A percentile compares a stretch with the other conserved stretches of the same genome.
phyloP scores from a whole-genome alignment of 257 asterid genomes.

The Ligustrum vulgare region DNA sequence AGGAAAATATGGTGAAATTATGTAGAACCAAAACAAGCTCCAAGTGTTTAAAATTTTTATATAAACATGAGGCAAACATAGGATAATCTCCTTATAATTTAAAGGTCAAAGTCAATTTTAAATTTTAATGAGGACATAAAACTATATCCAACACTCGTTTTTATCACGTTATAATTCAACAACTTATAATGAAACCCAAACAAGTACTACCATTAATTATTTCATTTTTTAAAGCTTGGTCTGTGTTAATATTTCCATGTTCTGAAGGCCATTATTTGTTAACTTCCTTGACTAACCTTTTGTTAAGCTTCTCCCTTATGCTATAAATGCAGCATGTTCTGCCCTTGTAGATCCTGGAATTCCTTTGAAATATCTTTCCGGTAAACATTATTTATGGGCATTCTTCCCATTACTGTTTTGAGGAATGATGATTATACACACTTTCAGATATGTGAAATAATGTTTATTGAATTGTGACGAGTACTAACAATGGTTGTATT shows the following conservation, averaged over 20 bases:
- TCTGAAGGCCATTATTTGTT: constrained; percentile 4
- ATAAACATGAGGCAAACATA: too few relatives aligned
- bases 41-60: too few relatives aligned
- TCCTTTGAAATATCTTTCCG: constrained; percentile 81
- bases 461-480: constrained; percentile 3
- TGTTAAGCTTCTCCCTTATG: constrained; percentile 89
- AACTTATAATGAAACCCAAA: too few relatives aligned
- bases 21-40: too few relatives aligned
- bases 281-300: constrained; percentile 58
- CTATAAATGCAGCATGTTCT: constrained; percentile 85
- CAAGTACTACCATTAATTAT: too few relatives aligned
- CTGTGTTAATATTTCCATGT: not conserved
- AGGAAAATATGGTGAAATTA: too few relatives aligned
- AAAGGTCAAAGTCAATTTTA: too few relatives aligned
- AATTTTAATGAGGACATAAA: too few relatives aligned
- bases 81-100: too few relatives aligned
- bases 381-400: constrained; percentile 32
- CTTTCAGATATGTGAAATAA: not conserved
- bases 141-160: too few relatives aligned
- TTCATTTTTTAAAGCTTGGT: not conserved
- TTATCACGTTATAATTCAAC: too few relatives aligned
- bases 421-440: not conserved
- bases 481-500: constrained; percentile 23
- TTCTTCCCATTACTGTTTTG: constrained; percentile 10
- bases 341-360: constrained; percentile 93